Conservation (phyloP, 192 early-diverging fungal species). For the Podila verticillata region DNA sequence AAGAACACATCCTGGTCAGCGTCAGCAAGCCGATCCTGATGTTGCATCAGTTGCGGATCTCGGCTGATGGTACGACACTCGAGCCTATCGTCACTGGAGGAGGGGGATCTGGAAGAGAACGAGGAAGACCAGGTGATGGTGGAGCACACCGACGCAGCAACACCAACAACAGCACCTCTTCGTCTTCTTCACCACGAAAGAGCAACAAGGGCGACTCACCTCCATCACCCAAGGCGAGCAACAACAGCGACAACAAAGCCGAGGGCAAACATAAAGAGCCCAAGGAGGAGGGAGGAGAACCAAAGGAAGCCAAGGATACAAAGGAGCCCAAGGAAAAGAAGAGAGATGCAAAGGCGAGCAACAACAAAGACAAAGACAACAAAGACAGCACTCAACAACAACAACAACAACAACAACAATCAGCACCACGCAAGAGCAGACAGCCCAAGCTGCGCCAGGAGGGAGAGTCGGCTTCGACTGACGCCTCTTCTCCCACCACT, state of each 20-base stretch:
- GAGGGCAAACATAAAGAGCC: not conserved
- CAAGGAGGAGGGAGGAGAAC: not conserved
- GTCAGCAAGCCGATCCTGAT: constrained; percentile 26
- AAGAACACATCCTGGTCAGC: constrained; percentile 3
- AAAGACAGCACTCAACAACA: constrained; percentile 8
- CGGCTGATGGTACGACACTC: constrained; percentile 12
- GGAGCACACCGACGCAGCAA: not conserved
- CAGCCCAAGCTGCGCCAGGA: constrained; percentile 1
- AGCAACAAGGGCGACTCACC: not conserved
- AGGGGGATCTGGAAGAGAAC: not conserved
- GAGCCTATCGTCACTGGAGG: too few relatives aligned
- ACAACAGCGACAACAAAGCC: not conserved
- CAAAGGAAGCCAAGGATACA: not conserved
- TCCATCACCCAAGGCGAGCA: not conserved
- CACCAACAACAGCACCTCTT: too few relatives aligned
- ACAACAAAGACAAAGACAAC: not conserved
- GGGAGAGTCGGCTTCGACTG: not conserved
- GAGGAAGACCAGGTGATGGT: not conserved
- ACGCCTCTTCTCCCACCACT: too few relatives aligned
- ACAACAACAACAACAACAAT: constrained; percentile 5
- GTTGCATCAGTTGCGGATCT: constrained; percentile 7
- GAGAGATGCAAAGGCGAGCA: not conserved
- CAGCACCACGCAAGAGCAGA: not conserved
- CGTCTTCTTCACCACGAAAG: not conserved
- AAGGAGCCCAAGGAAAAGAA: constrained; percentile 4